Conservation (phyloP, 768 basidiomycete genomes). For the Amanita subjunquillea region DNA sequence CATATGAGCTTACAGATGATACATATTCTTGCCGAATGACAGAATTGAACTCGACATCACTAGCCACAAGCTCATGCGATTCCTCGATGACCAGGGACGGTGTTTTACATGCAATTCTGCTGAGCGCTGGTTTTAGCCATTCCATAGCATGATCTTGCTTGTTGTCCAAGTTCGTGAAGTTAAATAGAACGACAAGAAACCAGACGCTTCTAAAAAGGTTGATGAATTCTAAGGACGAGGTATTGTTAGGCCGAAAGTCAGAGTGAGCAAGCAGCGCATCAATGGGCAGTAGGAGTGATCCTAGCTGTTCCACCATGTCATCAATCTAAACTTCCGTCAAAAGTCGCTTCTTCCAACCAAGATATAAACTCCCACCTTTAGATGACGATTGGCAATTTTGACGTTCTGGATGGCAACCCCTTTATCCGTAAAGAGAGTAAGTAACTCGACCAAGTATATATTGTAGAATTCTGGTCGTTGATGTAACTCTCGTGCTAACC, state of each 20-base stretch:
- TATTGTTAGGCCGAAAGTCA: slow-evolving; percentile 51
- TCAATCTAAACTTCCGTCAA: slow-evolving; percentile 39
- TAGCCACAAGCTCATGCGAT: slow-evolving; percentile 71
- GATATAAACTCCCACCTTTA: slow-evolving; percentile 38
- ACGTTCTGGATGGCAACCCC: slow-evolving; percentile 84
- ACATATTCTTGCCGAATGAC: slow-evolving; percentile 82
- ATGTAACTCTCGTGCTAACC: slow-evolving; percentile 71
- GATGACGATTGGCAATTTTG: slow-evolving; percentile 51
- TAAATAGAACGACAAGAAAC: slow-evolving; percentile 86
- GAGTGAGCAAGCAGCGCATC: slow-evolving; percentile 72
- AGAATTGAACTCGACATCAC: slow-evolving; percentile 88
- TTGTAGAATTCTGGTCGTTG: slow-evolving; percentile 70
- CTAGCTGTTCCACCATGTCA: slow-evolving; percentile 79
- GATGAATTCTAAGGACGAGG: slow-evolving; percentile 49
- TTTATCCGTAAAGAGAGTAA: slow-evolving; percentile 84
- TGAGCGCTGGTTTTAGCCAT: slow-evolving; percentile 69
- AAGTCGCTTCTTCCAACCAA: not conserved
- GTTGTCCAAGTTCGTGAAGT: slow-evolving; percentile 52
- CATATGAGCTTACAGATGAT: slow-evolving; percentile 41
- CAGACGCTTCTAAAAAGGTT: slow-evolving; percentile 86
- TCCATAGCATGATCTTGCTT: slow-evolving; percentile 58
- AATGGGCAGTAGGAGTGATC: slow-evolving; percentile 82
- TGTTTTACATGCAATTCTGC: slow-evolving; percentile 77
- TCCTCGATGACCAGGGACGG: slow-evolving; percentile 78
- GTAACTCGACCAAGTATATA: slow-evolving; percentile 72